phyloP scores from a whole-genome alignment of 164 flowering plant species.

The Platanus orientalis region DNA sequence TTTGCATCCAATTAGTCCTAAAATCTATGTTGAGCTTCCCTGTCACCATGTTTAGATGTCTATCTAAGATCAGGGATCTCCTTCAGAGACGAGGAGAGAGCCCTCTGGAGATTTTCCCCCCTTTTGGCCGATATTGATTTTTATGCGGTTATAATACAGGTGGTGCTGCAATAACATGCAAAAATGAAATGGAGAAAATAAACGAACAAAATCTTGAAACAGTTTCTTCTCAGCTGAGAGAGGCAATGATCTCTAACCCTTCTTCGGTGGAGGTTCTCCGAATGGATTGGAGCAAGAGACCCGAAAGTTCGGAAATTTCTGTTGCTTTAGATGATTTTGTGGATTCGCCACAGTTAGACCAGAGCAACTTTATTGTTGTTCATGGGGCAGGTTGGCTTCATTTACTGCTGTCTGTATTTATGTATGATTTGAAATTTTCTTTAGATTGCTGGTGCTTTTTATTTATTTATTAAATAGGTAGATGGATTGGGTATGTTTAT shows the following conservation, averaged over 20 bases:
- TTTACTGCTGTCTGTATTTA: no score
- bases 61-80: no score
- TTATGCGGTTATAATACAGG: slow-evolving; percentile 35
- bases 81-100: no score
- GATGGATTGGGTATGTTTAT: neutral
- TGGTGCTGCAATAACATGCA: slow-evolving; percentile 92
- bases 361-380: slow-evolving; percentile 61
- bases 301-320: slow-evolving; percentile 39
- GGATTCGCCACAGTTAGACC: slow-evolving; percentile 32
- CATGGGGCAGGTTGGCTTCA: slow-evolving; percentile 83
- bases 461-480: no score
- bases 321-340: slow-evolving; percentile 33
- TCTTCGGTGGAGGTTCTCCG: slow-evolving; percentile 32
- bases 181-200: slow-evolving; percentile 75
- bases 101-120: no score
- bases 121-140: neutral
- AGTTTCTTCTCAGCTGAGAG: slow-evolving; percentile 65
- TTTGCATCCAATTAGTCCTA: no score
- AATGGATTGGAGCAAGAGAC: slow-evolving; percentile 94
- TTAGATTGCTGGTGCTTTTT: no score
- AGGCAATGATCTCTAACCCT: slow-evolving; percentile 40
- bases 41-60: no score
- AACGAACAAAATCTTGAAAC: slow-evolving; percentile 55
- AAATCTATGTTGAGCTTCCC: no score
- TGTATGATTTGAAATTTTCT: neutral